These are phyloP conservation scores for Aureobasidium vineae DNA, from an alignment of 2,329 filamentous ascomycete species.

Conservation along the genomic window DNA sequence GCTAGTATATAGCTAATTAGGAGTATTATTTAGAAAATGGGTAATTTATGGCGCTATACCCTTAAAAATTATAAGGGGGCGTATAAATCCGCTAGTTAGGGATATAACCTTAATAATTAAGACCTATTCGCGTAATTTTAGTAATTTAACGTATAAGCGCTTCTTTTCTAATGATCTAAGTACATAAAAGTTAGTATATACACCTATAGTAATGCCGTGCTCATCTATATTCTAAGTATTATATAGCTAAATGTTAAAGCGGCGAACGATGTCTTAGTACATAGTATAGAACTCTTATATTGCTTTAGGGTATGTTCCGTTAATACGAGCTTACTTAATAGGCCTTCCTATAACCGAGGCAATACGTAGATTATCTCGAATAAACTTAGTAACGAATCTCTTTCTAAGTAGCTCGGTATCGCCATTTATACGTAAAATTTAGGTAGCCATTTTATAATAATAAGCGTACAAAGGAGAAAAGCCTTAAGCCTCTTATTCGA, in stretches of 20 bases:
- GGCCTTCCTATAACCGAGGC: slow-evolving; percentile 9
- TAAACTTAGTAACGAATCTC: slow-evolving; percentile 2
- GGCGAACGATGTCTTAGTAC: neutral
- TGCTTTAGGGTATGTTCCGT: slow-evolving; percentile 8
- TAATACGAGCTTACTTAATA: neutral
- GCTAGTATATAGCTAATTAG: slow-evolving; percentile 1
- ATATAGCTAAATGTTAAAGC: neutral
- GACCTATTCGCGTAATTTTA: slow-evolving; percentile 16
- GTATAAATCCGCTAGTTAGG: neutral
- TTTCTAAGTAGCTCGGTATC: neutral
- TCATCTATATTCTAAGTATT: slow-evolving; percentile 22
- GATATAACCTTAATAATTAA: slow-evolving; percentile 10
- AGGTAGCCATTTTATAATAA: neutral
- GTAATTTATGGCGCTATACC: neutral
- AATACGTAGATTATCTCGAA: slow-evolving; percentile 15
- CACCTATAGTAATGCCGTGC: slow-evolving; percentile 10
- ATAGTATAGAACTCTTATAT: slow-evolving; percentile 11
- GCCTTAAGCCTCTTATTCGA: slow-evolving; percentile 10
- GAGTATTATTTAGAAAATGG: neutral
- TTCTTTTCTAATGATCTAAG: neutral
- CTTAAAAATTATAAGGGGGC: slow-evolving; percentile 19
- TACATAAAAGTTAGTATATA: neutral
- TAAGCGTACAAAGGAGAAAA: neutral
- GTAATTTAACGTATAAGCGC: slow-evolving; percentile 18
- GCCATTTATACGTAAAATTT: slow-evolving; percentile 11